A percentile compares a stretch with the other conserved stretches of the same genome.
Evolutionary conservation across 352 stramenopile species (phyloP).

Genomic region (Pythium chondricola): DNA sequence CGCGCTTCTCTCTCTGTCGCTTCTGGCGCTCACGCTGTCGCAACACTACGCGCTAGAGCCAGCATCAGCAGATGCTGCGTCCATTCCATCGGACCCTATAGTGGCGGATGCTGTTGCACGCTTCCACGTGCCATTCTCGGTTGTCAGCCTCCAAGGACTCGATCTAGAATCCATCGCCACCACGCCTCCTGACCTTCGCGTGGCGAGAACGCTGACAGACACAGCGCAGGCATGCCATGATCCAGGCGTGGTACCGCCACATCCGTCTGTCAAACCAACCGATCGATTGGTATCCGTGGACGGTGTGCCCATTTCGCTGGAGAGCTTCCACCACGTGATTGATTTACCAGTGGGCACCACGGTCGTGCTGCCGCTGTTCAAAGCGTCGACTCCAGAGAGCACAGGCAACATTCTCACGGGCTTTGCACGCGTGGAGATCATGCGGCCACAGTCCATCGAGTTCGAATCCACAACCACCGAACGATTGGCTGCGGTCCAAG

Average conservation of each 20-base stretch:
- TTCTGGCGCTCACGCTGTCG: too few species aligned
- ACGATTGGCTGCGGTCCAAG: conserved; percentile 24
- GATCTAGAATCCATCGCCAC: conserved; percentile 18
- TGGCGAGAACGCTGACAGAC: conserved; percentile 10
- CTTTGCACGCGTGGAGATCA: conserved; percentile 59
- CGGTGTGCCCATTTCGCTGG: conserved; percentile 30
- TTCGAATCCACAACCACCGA: conserved; percentile 35
- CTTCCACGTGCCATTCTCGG: conserved; percentile 28
- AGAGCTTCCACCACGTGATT: conserved; percentile 41
- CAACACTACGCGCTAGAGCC: background rate
- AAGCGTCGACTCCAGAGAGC: conserved; percentile 5
- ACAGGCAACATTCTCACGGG: conserved; percentile 37
- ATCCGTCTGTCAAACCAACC: conserved; percentile 22
- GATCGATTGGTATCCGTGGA: conserved; percentile 48
- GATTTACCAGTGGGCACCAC: conserved; percentile 30
- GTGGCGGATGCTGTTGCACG: conserved; percentile 5
- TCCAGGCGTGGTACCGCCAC: background rate
- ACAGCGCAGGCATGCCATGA: conserved; percentile 7
- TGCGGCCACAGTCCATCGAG: conserved; percentile 36
- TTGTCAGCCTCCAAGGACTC: conserved; percentile 3
- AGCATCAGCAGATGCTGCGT: background rate
- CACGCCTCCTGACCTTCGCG: conserved; percentile 10
- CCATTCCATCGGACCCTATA: background rate
- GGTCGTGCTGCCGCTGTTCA: conserved; percentile 46
- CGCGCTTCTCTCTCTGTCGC: too few species aligned